These are phyloP conservation scores for Ustilago vetiveriae DNA, from an alignment of 1,284 basidiomycete species.

Conservation along the genomic window DNA sequence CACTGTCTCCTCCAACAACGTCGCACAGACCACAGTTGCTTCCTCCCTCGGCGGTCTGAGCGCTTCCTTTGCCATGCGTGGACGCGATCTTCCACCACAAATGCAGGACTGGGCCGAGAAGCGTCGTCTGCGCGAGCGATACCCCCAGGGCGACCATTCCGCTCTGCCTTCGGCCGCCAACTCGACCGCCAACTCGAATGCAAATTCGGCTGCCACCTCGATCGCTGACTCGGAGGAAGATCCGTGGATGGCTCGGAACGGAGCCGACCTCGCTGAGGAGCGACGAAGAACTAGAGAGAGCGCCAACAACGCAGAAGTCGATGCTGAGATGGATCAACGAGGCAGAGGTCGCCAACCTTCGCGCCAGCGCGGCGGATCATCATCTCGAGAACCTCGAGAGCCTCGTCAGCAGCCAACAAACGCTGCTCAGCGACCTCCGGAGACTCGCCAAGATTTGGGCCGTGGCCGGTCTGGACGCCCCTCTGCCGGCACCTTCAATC, in stretches of 20 bases:
- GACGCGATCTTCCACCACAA: conserved; percentile 48
- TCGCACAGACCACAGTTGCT: conserved; percentile 15
- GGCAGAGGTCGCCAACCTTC: conserved; percentile 36
- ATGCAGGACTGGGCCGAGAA: conserved; percentile 61
- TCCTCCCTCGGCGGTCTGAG: conserved; percentile 48
- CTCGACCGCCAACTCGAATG: conserved; percentile 46
- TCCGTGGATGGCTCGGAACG: conserved; percentile 11
- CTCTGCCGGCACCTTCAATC: conserved; percentile 19
- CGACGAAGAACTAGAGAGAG: conserved; percentile 19
- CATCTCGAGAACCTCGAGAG: conserved; percentile 26
- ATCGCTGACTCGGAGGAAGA: conserved; percentile 43
- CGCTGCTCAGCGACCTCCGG: neutral
- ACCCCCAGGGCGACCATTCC: conserved; percentile 59
- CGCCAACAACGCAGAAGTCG: conserved; percentile 31
- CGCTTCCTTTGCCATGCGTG: conserved; percentile 61
- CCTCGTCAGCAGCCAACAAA: no score
- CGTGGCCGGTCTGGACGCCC: conserved; percentile 21
- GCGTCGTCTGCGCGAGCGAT: conserved; percentile 55
- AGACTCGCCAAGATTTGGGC: conserved; percentile 14
- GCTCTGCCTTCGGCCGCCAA: conserved; percentile 54
- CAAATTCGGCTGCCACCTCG: conserved; percentile 40
- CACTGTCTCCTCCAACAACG: conserved; percentile 9
- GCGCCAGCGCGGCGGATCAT: conserved; percentile 18
- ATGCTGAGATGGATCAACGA: conserved; percentile 35
- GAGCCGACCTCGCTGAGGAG: neutral